Evolutionary conservation across 2,329 filamentous ascomycete species (phyloP).

Genomic region (Aulographum hederae): DNA sequence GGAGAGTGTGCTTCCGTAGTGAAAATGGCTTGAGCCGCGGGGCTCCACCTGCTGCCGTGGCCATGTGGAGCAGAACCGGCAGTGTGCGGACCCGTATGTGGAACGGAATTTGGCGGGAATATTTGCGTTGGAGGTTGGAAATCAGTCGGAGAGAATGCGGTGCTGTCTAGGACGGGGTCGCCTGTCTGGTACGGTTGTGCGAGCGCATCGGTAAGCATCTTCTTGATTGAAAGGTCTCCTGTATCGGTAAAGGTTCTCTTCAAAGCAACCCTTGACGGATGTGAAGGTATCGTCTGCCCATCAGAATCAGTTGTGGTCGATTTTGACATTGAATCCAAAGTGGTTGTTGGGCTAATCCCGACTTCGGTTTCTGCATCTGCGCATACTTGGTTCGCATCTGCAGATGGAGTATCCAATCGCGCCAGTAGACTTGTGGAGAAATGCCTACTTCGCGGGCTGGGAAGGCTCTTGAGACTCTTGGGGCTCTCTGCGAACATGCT

Average conservation of each 20-base stretch:
- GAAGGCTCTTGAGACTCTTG: constrained; percentile 6
- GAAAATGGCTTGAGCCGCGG: constrained; percentile 89
- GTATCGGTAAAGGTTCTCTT: constrained; percentile 84
- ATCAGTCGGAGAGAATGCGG: constrained; percentile 27
- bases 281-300: too few relatives aligned
- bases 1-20: constrained; percentile 81
- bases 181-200: constrained; percentile 56
- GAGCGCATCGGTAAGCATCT: constrained; percentile 69
- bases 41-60: constrained; percentile 77
- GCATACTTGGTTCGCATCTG: background rate
- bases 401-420: constrained; percentile 4
- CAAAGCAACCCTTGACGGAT: constrained; percentile 38
- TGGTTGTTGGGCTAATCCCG: constrained; percentile 5
- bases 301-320: too few relatives aligned
- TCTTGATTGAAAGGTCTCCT: constrained; percentile 54
- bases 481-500: constrained; percentile 11
- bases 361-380: too few relatives aligned
- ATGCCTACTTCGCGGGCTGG: too few relatives aligned
- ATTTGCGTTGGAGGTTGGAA: constrained; percentile 15
- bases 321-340: too few relatives aligned
- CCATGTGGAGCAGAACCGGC: constrained; percentile 42
- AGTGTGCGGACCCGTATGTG: constrained; percentile 12
- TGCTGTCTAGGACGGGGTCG: constrained; percentile 24
- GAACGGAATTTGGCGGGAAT: constrained; percentile 6
- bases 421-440: too few relatives aligned